These are phyloP conservation scores for Physcia stellaris DNA, from an alignment of 495 filamentous ascomycete species.

Conservation along the genomic window DNA sequence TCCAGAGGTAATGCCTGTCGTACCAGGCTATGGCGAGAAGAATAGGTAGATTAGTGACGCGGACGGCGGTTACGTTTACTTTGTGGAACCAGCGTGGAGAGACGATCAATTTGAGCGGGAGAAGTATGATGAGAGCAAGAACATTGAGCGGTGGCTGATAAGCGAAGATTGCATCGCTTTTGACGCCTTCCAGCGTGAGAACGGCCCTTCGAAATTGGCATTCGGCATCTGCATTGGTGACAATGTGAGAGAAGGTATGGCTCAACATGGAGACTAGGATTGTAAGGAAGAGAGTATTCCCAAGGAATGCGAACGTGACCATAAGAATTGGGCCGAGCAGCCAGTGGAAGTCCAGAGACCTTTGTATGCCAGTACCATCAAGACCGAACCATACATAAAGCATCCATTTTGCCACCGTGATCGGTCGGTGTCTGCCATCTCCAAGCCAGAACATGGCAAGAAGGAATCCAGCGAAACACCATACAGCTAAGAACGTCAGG, in stretches of 20 bases:
- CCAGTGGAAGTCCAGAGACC: slow-evolving; percentile 51
- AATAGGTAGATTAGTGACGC: slow-evolving; percentile 50
- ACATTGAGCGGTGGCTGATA: slow-evolving; percentile 66
- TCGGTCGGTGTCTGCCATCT: slow-evolving; percentile 25
- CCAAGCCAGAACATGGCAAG: slow-evolving; percentile 56
- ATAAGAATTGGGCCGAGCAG: slow-evolving; percentile 55
- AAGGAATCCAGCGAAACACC: slow-evolving; percentile 63
- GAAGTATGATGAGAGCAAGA: slow-evolving; percentile 45
- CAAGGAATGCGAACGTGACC: slow-evolving; percentile 58
- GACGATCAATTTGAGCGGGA: slow-evolving; percentile 51
- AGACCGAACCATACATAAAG: slow-evolving; percentile 71
- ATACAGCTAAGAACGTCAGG: slow-evolving; percentile 48
- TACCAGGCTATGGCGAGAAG: slow-evolving; percentile 39
- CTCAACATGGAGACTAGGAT: slow-evolving; percentile 64
- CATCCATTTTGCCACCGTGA: slow-evolving; percentile 66
- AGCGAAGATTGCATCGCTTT: slow-evolving; percentile 58
- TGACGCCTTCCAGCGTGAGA: slow-evolving; percentile 63
- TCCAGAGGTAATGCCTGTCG: slow-evolving; percentile 9
- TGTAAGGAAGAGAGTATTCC: slow-evolving; percentile 64
- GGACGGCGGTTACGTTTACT: slow-evolving; percentile 52
- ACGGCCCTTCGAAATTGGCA: slow-evolving; percentile 60
- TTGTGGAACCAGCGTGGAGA: slow-evolving; percentile 66
- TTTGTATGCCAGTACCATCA: slow-evolving; percentile 56
- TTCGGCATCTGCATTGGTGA: slow-evolving; percentile 50
- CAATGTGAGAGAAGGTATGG: slow-evolving; percentile 56